Base-by-base conservation (phyloP, 768 basidiomycete genomes). In the Tylopilus plumbeoviolaceoides region DNA sequence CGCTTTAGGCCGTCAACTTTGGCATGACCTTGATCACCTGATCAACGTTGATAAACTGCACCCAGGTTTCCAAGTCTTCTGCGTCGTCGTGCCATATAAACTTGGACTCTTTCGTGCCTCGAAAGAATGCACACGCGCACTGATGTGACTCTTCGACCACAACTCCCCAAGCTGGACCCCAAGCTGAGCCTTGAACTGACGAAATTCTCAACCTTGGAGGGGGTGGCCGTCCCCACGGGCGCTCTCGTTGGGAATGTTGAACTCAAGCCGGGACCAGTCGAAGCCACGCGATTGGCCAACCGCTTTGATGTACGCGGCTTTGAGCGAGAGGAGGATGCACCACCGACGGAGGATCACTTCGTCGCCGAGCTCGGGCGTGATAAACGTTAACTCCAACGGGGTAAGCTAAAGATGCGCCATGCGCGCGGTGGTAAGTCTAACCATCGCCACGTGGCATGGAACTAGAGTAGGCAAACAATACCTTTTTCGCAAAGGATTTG, bases 191-290 rank as follows among this genome's bases (percentile, higher is more conserved):
- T 78, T 79, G 78, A 87, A 93, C 38, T 91, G 73, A 7, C 91
- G 80, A 69, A 93, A 91, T 65, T 92, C 91, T 91, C 91, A 93
- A 0, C 91, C 91, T n/a, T 77, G 74, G 0, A 91, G 73, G 1
- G 81, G 78, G 40, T 80, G 78, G 5, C 82, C 81, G 65, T 92
- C 91, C 2, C 85, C 85, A 1, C 71, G 75, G 8, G 84, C 87
- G 3, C 70, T 75, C 56, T 80, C 73, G 33, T 78, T 77, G 59
- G 84, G 75, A 42, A 91, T 79, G 68, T 91, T 82, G 74, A 91
- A 90, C 59, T 91, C 87, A 55, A 93, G 81, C 2, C 89, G 84
- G 5, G 84, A 82, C 71, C 78, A 88, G 72, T 92, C 89, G 65
- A 92, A 91, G 1, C 87, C 89, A 15, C 82, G 69, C 6, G 87